phyloP scores from a whole-genome alignment of 1,139 yeast species.

The Candida sojae region DNA sequence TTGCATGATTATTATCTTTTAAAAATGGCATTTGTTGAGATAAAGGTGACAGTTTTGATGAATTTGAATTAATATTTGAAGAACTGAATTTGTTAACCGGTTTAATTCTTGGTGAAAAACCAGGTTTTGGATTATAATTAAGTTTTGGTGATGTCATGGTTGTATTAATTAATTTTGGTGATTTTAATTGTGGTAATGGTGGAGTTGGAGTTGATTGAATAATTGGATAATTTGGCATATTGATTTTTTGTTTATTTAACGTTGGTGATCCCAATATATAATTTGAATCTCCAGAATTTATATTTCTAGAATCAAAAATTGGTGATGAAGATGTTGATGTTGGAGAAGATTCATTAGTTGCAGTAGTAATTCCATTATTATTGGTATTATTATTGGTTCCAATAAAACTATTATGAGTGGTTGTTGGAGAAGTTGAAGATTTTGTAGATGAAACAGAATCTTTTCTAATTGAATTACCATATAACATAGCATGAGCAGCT shows the following conservation, averaged over 20 bases:
- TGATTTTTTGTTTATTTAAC: not conserved
- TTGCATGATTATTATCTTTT: not conserved
- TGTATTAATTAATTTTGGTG: slow-evolving; percentile 8
- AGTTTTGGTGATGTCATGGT: slow-evolving; percentile 2
- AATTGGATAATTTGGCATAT: not conserved
- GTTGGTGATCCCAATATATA: slow-evolving; percentile 1
- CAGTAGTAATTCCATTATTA: not conserved
- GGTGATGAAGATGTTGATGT: slow-evolving; percentile 1
- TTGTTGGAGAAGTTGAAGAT: not conserved
- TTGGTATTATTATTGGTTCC: slow-evolving; percentile 1
- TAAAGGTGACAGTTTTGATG: not conserved
- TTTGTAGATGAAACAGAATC: not conserved
- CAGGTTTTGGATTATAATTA: slow-evolving; percentile 5
- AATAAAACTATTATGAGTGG: slow-evolving; percentile 6
- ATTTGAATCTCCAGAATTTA: not conserved
- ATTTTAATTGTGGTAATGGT: slow-evolving; percentile 3
- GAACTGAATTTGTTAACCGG: slow-evolving; percentile 2
- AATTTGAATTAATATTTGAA: not conserved
- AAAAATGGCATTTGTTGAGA: slow-evolving; percentile 4
- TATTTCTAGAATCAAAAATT: not conserved
- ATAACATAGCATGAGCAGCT: slow-evolving; percentile 9
- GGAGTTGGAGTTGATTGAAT: slow-evolving; percentile 1
- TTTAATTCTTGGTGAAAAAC: slow-evolving; percentile 6
- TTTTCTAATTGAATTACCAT: not conserved
- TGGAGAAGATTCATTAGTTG: slow-evolving; percentile 1